Conservation (phyloP, 2,329 filamentous ascomycete species). For the Bipolaris bicolor region DNA sequence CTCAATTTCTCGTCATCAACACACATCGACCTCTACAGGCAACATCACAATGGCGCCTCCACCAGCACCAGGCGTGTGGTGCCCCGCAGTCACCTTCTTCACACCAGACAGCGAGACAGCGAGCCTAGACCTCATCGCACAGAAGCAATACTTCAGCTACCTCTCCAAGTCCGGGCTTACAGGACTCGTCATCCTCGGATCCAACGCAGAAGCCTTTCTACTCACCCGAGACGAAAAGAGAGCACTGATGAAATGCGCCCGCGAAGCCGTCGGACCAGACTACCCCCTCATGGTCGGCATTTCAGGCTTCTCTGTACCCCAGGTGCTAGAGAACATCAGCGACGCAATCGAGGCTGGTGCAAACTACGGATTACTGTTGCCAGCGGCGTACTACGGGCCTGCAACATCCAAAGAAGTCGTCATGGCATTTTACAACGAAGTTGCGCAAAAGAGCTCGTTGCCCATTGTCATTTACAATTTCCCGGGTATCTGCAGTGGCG, state of each 20-base stretch:
- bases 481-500: slow-evolving; percentile 69
- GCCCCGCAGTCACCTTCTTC: slow-evolving; percentile 56
- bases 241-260: slow-evolving; percentile 48
- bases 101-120: slow-evolving; percentile 45
- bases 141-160: slow-evolving; percentile 54
- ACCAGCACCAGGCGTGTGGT: slow-evolving; percentile 39
- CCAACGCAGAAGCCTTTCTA: slow-evolving; percentile 56
- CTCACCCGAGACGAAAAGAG: slow-evolving; percentile 53
- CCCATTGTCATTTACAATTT: slow-evolving; percentile 77
- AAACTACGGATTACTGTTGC: slow-evolving; percentile 53
- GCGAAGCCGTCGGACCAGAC: slow-evolving; percentile 50
- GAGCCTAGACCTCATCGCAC: slow-evolving; percentile 50
- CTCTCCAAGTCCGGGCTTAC: slow-evolving; percentile 52
- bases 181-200: slow-evolving; percentile 55
- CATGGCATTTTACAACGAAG: slow-evolving; percentile 51
- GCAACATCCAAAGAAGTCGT: slow-evolving; percentile 52
- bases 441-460: slow-evolving; percentile 65
- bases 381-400: slow-evolving; percentile 55
- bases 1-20: neutral
- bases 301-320: slow-evolving; percentile 52
- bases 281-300: slow-evolving; percentile 55
- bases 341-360: slow-evolving; percentile 53
- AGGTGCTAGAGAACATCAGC: slow-evolving; percentile 52
- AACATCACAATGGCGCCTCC: slow-evolving; percentile 18
- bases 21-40: neutral